These are phyloP conservation scores for Escovopsis weberi DNA, from an alignment of 2,329 filamentous ascomycete species.

Conservation along the genomic window DNA sequence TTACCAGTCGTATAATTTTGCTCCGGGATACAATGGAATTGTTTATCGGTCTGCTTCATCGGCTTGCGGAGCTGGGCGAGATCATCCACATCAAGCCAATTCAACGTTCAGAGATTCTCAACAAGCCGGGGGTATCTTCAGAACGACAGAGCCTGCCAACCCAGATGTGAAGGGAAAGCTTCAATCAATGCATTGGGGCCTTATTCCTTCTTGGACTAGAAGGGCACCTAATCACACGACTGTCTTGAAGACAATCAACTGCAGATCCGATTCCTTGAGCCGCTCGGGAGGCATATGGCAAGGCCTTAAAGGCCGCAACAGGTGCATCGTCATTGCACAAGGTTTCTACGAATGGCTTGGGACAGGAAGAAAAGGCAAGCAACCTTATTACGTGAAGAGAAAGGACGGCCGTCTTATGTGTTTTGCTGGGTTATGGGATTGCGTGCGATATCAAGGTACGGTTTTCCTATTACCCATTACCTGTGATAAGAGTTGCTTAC, in stretches of 20 bases:
- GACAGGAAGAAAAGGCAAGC: conserved; percentile 58
- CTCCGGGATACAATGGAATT: conserved; percentile 70
- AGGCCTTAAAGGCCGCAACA: conserved; percentile 75
- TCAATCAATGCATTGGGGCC: conserved; percentile 90
- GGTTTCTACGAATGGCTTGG: conserved; percentile 97
- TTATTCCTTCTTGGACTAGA: conserved; percentile 90
- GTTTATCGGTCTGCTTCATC: conserved; percentile 69
- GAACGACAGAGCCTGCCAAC: background rate
- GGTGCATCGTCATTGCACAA: conserved; percentile 76
- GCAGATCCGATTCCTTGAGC: conserved; percentile 72
- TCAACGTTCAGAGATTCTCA: background rate
- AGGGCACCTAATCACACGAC: conserved; percentile 62
- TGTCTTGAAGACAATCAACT: conserved; percentile 86
- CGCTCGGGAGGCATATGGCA: conserved; percentile 77
- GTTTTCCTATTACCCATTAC: background rate
- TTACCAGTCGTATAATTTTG: conserved; percentile 81
- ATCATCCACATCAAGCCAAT: conserved; percentile 1
- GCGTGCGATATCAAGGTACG: conserved; percentile 61
- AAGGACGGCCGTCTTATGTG: conserved; percentile 76
- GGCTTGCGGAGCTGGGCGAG: conserved; percentile 39
- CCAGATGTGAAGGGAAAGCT: conserved; percentile 55
- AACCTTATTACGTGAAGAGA: conserved; percentile 72
- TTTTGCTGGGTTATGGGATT: conserved; percentile 86
- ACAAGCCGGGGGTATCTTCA: too few relatives aligned
- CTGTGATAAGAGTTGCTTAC: background rate